A percentile compares a stretch with the other conserved stretches of the same genome.
Evolutionary conservation across 768 basidiomycete genomes (phyloP).

Genomic region (Boletus sp.): DNA sequence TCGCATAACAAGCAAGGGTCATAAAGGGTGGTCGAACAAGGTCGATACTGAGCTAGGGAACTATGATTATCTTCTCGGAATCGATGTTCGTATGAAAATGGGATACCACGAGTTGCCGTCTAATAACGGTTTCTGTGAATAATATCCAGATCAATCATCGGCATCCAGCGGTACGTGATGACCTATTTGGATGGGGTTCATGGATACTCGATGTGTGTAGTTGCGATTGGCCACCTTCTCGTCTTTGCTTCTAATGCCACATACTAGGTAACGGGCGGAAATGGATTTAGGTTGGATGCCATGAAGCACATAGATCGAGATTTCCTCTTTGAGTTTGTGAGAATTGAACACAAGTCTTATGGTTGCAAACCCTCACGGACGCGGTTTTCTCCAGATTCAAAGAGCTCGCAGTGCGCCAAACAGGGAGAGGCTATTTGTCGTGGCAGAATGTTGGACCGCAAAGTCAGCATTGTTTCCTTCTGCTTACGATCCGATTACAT

Average conservation of each 20-base stretch:
- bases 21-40: slow-evolving; percentile 76
- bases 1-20: slow-evolving; percentile 62
- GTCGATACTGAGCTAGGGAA: slow-evolving; percentile 88
- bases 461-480: slow-evolving; percentile 42
- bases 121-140: slow-evolving; percentile 11
- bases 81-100: slow-evolving; percentile 48
- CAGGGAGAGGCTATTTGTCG: slow-evolving; percentile 55
- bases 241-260: background rate
- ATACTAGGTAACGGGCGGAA: slow-evolving; percentile 59
- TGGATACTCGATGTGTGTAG: slow-evolving; percentile 65
- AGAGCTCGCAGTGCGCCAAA: slow-evolving; percentile 45
- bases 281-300: slow-evolving; percentile 85
- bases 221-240: background rate
- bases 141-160: slow-evolving; percentile 70
- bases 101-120: background rate
- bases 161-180: slow-evolving; percentile 76
- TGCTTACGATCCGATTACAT: background rate
- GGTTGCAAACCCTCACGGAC: background rate
- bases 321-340: slow-evolving; percentile 70
- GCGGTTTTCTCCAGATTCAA: slow-evolving; percentile 43
- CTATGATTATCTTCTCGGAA: slow-evolving; percentile 80
- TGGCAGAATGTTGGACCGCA: slow-evolving; percentile 83
- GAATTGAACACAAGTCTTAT: slow-evolving; percentile 15
- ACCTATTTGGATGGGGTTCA: slow-evolving; percentile 72
- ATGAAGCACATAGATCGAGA: slow-evolving; percentile 83